Conservation (phyloP, 1,139 yeast genomes). For the Candida tetrigidarum region DNA sequence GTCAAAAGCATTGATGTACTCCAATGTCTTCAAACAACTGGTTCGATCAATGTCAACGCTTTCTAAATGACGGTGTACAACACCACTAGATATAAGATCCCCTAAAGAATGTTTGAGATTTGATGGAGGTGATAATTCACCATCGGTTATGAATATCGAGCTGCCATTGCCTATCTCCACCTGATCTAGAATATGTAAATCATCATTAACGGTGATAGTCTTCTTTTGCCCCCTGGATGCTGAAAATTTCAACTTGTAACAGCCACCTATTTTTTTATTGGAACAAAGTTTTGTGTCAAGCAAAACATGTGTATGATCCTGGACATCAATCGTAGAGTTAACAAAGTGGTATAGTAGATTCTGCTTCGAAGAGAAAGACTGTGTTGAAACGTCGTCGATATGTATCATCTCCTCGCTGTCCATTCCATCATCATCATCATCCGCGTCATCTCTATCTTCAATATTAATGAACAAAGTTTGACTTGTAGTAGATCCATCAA, state of each 20-base stretch:
- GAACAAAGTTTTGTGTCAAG: conserved; percentile 36
- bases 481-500: conserved; percentile 53
- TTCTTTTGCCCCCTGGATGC: conserved; percentile 44
- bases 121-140: conserved; percentile 46
- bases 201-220: conserved; percentile 41
- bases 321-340: conserved; percentile 41
- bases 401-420: not conserved
- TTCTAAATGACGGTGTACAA: conserved; percentile 33
- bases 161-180: conserved; percentile 53
- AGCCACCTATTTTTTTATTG: conserved; percentile 43
- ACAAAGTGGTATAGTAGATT: conserved; percentile 68
- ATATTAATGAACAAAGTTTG: conserved; percentile 64
- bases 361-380: conserved; percentile 39
- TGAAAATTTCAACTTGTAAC: conserved; percentile 48
- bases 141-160: conserved; percentile 64
- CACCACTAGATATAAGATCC: conserved; percentile 42
- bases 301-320: conserved; percentile 22
- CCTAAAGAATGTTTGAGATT: conserved; percentile 43
- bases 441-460: conserved; percentile 45
- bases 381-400: conserved; percentile 5
- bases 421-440: conserved; percentile 23
- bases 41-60: conserved; percentile 37
- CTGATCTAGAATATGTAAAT: conserved; percentile 49
- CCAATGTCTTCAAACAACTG: conserved; percentile 41
- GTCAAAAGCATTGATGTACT: conserved; percentile 33